Base-by-base conservation (phyloP, 2,329 filamentous ascomycete genomes). In the Sclerotinia trifoliorum region DNA sequence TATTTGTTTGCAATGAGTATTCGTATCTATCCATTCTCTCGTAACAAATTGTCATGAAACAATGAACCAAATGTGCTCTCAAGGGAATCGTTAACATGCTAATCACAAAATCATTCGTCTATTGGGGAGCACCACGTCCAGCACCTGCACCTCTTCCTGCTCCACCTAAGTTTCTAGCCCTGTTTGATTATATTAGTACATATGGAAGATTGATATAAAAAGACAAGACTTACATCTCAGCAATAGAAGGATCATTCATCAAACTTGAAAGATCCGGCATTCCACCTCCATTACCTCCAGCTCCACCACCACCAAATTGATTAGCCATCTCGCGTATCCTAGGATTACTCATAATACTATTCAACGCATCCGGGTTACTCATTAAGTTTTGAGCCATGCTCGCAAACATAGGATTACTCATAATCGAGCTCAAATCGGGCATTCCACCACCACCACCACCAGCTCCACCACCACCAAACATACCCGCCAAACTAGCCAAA, bases 401-500 rank as follows among this genome's bases (percentile, higher is more conserved):
- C 63, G 93, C 88, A 82, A 99, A 96, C 95, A 98, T 98, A 67
- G 95, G 95, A 83, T 98, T 99, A 83, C 84, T 93, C 93, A 98
- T 96, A 79, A 99, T 89, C 71, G 87, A 87, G 72, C 87, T 81
- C 32, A 99, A 83, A 79, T 98, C 94, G 17, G 94, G 93, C 91
- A 97, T 95, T 66, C 92, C 92, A 64, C 90, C 90, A 10, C 83
- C 89, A 6, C 86, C 89, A 44, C 81, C 84, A 26, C 83, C 84
- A 35, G 42, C 60, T 19, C 58, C 56, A n/a, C 83, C 83, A 52
- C 88, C 89, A 52, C 88, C 89, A 73, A 94, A 83, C 89, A 94
- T 90, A 76, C 88, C 84, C 4, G 90, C 90, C 56, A 94, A 82
- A 70, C 84, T 84, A 69, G 83, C 81, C n/a, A 94, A 81, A 77